phyloP scores from a whole-genome alignment of 2,329 filamentous ascomycete genomes.

The Ophiostoma angusticollis region DNA sequence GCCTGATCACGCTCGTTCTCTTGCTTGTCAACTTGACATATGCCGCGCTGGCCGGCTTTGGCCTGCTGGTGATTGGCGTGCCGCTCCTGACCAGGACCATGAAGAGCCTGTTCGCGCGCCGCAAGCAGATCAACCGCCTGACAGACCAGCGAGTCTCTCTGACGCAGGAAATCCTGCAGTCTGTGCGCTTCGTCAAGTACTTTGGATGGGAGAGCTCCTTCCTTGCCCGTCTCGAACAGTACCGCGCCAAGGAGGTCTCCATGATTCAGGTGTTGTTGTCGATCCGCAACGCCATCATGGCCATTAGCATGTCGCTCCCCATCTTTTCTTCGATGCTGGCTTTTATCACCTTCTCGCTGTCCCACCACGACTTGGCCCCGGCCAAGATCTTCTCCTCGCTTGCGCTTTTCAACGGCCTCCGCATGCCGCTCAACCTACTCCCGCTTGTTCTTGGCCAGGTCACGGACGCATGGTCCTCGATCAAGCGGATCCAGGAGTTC shows the following conservation, averaged over 20 bases:
- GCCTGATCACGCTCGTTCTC: constrained; percentile 65
- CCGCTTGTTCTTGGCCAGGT: constrained; percentile 81
- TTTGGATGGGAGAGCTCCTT: constrained; percentile 94
- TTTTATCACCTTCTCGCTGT: constrained; percentile 69
- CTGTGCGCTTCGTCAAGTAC: constrained; percentile 89
- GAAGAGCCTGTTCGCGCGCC: constrained; percentile 59
- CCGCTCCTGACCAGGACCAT: constrained; percentile 69
- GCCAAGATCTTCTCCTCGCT: constrained; percentile 84
- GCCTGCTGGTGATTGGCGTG: constrained; percentile 63
- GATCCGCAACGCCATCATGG: constrained; percentile 75
- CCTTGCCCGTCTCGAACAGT: constrained; percentile 58
- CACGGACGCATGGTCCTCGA: constrained; percentile 75
- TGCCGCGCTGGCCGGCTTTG: constrained; percentile 80
- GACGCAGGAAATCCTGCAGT: constrained; percentile 83
- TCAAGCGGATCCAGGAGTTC: constrained; percentile 80
- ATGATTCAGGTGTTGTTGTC: constrained; percentile 75
- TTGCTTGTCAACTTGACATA: constrained; percentile 81
- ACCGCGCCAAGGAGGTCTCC: constrained; percentile 63
- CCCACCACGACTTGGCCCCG: constrained; percentile 55
- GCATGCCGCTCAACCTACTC: constrained; percentile 79
- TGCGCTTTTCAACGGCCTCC: constrained; percentile 82
- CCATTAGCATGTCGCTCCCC: constrained; percentile 72
- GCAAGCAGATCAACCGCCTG: constrained; percentile 77
- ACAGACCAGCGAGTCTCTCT: constrained; percentile 86
- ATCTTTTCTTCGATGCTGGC: constrained; percentile 92